These are phyloP conservation scores for Dothistroma septosporum DNA, from an alignment of 2,329 filamentous ascomycete species.

Conservation along the genomic window DNA sequence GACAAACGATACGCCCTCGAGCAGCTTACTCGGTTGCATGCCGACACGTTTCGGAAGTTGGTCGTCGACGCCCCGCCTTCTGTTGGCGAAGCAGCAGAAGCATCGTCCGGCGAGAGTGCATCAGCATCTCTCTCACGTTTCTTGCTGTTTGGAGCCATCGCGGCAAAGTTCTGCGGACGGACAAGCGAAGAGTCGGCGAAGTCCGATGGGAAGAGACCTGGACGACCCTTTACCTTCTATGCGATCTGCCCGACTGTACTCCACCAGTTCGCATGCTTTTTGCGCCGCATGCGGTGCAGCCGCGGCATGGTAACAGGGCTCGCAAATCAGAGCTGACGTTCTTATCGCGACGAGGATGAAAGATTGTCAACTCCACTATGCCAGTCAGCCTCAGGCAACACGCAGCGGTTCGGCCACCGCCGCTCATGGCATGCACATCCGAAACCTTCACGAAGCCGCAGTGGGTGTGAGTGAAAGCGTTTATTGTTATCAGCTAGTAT, in stretches of 20 bases:
- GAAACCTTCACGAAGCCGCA: background rate
- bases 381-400: background rate
- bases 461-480: background rate
- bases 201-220: conserved; percentile 3
- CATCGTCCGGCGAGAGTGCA: conserved; percentile 5
- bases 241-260: conserved; percentile 1
- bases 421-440: background rate
- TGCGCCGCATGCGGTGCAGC: conserved; percentile 1
- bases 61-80: conserved; percentile 57
- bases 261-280: conserved; percentile 6
- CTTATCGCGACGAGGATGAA: background rate
- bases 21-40: conserved; percentile 65
- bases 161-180: background rate
- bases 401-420: background rate
- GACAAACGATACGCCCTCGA: background rate
- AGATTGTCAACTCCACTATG: background rate
- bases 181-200: background rate
- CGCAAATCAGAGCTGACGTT: background rate
- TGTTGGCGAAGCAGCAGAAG: conserved; percentile 8
- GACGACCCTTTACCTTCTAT: background rate
- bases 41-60: conserved; percentile 63
- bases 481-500: background rate
- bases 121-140: conserved; percentile 19
- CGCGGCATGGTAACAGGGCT: background rate
- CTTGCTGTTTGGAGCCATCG: conserved; percentile 11